phyloP scores from a whole-genome alignment of 805 yeast species.

The Priceomyces carsonii region DNA sequence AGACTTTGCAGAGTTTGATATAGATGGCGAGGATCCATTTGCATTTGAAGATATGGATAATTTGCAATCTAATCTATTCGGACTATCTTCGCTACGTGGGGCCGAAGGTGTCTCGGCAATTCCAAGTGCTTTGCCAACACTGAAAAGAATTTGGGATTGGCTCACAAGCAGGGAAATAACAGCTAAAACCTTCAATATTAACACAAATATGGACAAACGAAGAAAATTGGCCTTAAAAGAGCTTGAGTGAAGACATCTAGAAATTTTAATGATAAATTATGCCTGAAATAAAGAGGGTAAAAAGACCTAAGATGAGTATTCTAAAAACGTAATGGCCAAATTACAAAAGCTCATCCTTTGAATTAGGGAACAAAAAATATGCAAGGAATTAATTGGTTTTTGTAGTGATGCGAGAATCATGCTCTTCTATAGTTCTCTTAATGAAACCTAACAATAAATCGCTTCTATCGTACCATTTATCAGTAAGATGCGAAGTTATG shows the following conservation, averaged over 20 bases:
- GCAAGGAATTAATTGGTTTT: no score
- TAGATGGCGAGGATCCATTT: slow-evolving; percentile 20
- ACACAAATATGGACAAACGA: slow-evolving; percentile 37
- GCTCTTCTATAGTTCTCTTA: slow-evolving; percentile 13
- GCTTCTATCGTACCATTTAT: slow-evolving; percentile 34
- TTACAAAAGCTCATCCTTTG: no score
- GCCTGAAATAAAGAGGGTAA: no score
- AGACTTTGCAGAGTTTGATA: slow-evolving; percentile 24
- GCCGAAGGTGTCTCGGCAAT: slow-evolving; percentile 36
- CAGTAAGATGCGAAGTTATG: slow-evolving; percentile 14
- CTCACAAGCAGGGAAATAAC: slow-evolving; percentile 11
- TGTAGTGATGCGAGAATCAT: no score
- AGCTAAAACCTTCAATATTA: slow-evolving; percentile 16
- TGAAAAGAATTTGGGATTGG: slow-evolving; percentile 27
- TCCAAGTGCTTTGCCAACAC: slow-evolving; percentile 25
- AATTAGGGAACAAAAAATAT: no score
- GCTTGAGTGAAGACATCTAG: slow-evolving; percentile 24
- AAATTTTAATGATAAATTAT: not conserved
- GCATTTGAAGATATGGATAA: slow-evolving; percentile 30
- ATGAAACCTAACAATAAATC: slow-evolving; percentile 28
- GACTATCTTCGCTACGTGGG: slow-evolving; percentile 41
- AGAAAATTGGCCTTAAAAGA: slow-evolving; percentile 43
- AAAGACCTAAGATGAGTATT: no score
- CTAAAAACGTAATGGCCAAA: no score
- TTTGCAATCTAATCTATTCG: slow-evolving; percentile 37